Evolutionary conservation across 331 rosid species (phyloP).

Genomic region (Quercus lobata): DNA sequence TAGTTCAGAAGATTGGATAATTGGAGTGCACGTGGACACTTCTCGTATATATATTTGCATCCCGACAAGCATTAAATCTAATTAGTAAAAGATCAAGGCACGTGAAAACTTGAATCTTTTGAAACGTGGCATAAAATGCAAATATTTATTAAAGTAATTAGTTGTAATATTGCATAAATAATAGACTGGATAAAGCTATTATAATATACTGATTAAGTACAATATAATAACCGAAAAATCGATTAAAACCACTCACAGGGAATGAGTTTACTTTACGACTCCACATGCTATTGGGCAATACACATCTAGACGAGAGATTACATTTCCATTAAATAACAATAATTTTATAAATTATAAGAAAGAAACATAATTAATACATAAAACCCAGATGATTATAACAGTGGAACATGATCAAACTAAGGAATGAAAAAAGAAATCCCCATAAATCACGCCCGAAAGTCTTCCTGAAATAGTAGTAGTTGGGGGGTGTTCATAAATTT

Average conservation of each 20-base stretch:
- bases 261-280: no score
- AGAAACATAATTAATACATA: neutral
- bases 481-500: neutral
- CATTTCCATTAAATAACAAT: neutral
- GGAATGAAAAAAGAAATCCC: neutral
- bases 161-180: neutral
- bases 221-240: no score
- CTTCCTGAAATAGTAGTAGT: neutral
- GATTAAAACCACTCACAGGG: no score
- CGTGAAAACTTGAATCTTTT: neutral
- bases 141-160: neutral
- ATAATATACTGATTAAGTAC: neutral
- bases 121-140: neutral
- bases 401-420: neutral
- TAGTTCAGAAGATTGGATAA: neutral
- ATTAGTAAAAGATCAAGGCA: neutral
- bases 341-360: neutral
- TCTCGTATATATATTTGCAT: neutral
- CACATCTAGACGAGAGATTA: neutral
- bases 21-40: neutral
- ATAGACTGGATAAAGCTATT: neutral
- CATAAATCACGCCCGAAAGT: neutral
- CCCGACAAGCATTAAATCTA: neutral
- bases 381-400: neutral
- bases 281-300: neutral